These are phyloP conservation scores for Penicillium desertorum DNA, from an alignment of 495 filamentous ascomycete genomes.

Conservation along the genomic window DNA sequence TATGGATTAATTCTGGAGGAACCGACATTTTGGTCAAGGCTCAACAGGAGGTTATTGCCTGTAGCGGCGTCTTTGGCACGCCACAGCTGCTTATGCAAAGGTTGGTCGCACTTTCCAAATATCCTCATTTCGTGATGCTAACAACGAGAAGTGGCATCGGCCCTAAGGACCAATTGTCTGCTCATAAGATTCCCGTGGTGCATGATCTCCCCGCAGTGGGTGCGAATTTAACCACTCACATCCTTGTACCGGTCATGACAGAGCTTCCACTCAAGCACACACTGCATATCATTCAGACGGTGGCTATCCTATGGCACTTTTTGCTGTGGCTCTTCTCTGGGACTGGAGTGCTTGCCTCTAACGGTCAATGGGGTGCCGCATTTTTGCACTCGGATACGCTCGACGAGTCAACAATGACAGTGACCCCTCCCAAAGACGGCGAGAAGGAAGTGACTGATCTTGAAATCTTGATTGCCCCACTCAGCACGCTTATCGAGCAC, in stretches of 20 bases:
- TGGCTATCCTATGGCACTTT: slow-evolving; percentile 3
- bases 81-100: neutral
- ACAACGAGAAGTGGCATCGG: neutral
- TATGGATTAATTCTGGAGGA: neutral
- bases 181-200: neutral
- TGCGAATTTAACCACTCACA: slow-evolving; percentile 1
- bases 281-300: slow-evolving; percentile 4
- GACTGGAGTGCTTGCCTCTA: neutral
- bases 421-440: neutral
- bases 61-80: slow-evolving; percentile 4
- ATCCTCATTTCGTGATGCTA: neutral
- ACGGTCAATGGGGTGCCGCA: slow-evolving; percentile 2
- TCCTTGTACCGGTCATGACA: slow-evolving; percentile 8
- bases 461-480: neutral
- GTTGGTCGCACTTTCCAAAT: neutral
- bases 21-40: slow-evolving; percentile 1
- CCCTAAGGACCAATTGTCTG: neutral
- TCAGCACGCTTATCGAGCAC: slow-evolving; percentile 3
- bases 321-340: neutral
- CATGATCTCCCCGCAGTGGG: slow-evolving; percentile 1
- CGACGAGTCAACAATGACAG: neutral
- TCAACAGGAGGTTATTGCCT: neutral
- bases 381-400: slow-evolving; percentile 1
- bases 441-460: neutral
- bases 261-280: slow-evolving; percentile 2